A percentile compares a stretch with the other conserved stretches of the same genome.
Conservation (phyloP, 176 grass and related monocot genomes). For the Miscanthus lutarioriparius region DNA sequence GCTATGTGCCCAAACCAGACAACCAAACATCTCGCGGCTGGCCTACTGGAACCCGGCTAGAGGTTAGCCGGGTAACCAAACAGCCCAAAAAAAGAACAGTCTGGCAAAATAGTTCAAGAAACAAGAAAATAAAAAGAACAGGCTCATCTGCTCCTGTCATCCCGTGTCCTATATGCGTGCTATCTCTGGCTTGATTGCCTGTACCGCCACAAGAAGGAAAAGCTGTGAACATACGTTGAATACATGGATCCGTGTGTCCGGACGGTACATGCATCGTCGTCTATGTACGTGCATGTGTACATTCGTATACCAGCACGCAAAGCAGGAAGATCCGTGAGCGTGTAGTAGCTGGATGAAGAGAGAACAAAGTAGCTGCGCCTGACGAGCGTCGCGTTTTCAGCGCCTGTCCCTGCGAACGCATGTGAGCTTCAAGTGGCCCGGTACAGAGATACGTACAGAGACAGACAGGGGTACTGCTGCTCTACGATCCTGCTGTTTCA, state of each 20-base stretch:
- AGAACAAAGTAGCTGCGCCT: too few relatives aligned
- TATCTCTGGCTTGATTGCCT: background rate
- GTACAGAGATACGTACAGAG: background rate
- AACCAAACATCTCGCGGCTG: too few relatives aligned
- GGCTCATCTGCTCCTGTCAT: background rate
- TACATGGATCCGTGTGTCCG: constrained; percentile 5
- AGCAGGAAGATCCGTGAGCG: background rate
- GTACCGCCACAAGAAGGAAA: background rate
- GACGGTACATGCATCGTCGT: background rate
- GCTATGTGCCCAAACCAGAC: too few relatives aligned
- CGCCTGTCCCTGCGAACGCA: constrained; percentile 22
- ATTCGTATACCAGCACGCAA: background rate
- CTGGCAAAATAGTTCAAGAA: background rate
- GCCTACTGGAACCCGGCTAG: too few relatives aligned
- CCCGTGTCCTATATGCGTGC: background rate
- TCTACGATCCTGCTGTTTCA: constrained; percentile 3
- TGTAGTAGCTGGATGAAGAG: background rate
- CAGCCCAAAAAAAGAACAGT: too few relatives aligned
- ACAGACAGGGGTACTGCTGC: background rate
- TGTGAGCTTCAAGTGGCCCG: constrained; percentile 8
- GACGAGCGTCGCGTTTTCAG: background rate
- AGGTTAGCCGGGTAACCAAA: too few relatives aligned
- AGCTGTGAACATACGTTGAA: constrained; percentile 12
- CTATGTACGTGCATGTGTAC: background rate
- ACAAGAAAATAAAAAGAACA: background rate